These are phyloP conservation scores for Ehretia macrophylla DNA, from an alignment of 257 asterid genomes.

Conservation along the genomic window DNA sequence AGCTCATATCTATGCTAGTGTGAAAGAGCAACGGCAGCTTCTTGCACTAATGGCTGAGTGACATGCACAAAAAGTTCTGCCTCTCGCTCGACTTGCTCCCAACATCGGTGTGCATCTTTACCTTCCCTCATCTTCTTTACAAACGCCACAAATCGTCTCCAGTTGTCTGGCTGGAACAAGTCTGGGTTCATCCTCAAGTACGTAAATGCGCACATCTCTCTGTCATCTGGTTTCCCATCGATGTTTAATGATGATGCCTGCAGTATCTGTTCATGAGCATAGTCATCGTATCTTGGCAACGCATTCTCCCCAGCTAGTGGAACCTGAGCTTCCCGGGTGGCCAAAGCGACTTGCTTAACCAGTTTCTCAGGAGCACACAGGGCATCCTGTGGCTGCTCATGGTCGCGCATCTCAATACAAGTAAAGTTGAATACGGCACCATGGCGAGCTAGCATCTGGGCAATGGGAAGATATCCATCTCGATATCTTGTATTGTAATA, in stretches of 20 bases:
- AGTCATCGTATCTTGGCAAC: conserved; percentile 71
- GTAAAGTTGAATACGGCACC: conserved; percentile 90
- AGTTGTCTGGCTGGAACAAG: conserved; percentile 80
- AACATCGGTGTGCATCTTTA: conserved; percentile 41
- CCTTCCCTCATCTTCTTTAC: conserved; percentile 96
- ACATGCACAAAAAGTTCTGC: conserved; percentile 86
- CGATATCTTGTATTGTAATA: conserved; percentile 82
- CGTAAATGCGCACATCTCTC: conserved; percentile 93
- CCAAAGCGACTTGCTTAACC: conserved; percentile 76
- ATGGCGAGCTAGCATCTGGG: conserved; percentile 86
- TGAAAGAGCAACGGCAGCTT: conserved; percentile 78
- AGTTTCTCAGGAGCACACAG: conserved; percentile 82
- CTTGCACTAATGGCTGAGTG: conserved; percentile 83
- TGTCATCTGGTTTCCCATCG: conserved; percentile 29
- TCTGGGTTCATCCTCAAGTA: conserved; percentile 87
- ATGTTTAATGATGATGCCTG: conserved; percentile 43
- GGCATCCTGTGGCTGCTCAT: conserved; percentile 96
- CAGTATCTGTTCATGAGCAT: conserved; percentile 77
- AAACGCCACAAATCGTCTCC: conserved; percentile 79
- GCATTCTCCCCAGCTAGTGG: conserved; percentile 95
- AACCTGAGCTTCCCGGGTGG: conserved; percentile 70
- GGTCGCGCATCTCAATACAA: conserved; percentile 90
- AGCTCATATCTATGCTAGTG: conserved; percentile 22
- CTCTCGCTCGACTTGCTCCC: conserved; percentile 85
- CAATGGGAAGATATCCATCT: conserved; percentile 87